These are phyloP conservation scores for Globisporangium echinulatum DNA, from an alignment of 352 stramenopile genomes.

Conservation along the genomic window DNA sequence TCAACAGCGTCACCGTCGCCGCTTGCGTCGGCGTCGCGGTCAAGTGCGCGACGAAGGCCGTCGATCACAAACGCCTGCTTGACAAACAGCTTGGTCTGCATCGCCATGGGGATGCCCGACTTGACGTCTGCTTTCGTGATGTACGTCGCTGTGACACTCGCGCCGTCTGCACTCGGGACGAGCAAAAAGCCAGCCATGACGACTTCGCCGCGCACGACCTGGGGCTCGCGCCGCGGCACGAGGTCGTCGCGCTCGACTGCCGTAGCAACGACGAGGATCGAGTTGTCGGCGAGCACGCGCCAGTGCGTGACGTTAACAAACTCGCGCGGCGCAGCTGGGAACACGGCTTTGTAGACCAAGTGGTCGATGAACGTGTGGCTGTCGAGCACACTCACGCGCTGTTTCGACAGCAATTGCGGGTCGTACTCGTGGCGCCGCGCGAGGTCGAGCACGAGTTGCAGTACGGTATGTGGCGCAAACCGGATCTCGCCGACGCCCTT, in stretches of 20 bases:
- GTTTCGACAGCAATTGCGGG: constrained; percentile 41
- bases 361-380: constrained; percentile 72
- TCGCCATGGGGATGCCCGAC: constrained; percentile 35
- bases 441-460: constrained; percentile 53
- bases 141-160: constrained; percentile 46
- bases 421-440: constrained; percentile 42
- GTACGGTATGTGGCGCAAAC: constrained; percentile 40
- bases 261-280: constrained; percentile 45
- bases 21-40: constrained; percentile 46
- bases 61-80: constrained; percentile 70
- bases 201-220: constrained; percentile 43
- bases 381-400: constrained; percentile 52
- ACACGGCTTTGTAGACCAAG: constrained; percentile 60
- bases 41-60: constrained; percentile 41
- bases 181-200: constrained; percentile 63
- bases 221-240: constrained; percentile 30
- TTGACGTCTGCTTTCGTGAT: constrained; percentile 67
- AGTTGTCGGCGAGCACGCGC: constrained; percentile 54
- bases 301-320: constrained; percentile 72
- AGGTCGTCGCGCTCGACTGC: constrained; percentile 32
- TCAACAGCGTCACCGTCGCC: constrained; percentile 4
- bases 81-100: constrained; percentile 68
- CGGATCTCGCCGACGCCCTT: constrained; percentile 55
- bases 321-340: constrained; percentile 43
- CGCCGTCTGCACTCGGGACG: constrained; percentile 50